phyloP scores from a whole-genome alignment of 2,329 filamentous ascomycete genomes.

The Metarhizium album region DNA sequence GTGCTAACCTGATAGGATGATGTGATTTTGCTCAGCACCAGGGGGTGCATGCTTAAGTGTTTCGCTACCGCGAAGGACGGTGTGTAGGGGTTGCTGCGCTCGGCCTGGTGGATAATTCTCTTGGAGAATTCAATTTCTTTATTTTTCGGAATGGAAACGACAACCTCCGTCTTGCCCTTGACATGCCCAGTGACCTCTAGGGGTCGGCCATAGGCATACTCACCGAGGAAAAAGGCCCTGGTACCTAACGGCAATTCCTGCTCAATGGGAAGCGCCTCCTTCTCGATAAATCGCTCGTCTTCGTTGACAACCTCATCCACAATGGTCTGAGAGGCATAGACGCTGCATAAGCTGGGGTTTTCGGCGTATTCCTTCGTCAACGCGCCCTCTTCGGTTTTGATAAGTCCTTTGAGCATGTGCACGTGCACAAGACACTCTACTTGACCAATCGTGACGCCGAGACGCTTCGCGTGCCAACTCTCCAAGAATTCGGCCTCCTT shows the following conservation, averaged over 20 bases:
- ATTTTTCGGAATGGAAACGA: conserved; percentile 60
- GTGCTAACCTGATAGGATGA: conserved; percentile 78
- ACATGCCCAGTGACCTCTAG: conserved; percentile 70
- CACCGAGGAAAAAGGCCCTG: conserved; percentile 85
- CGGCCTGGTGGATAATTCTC: conserved; percentile 59
- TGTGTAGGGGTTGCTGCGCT: conserved; percentile 62
- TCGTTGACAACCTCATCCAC: conserved; percentile 86
- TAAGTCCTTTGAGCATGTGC: conserved; percentile 83
- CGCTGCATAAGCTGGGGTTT: conserved; percentile 74
- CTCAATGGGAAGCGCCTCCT: conserved; percentile 73
- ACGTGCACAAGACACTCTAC: conserved; percentile 88
- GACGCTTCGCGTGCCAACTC: conserved; percentile 76
- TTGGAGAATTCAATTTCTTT: conserved; percentile 76
- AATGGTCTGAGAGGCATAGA: conserved; percentile 83
- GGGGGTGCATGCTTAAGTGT: conserved; percentile 67
- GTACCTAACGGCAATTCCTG: conserved; percentile 82
- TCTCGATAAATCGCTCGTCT: conserved; percentile 88
- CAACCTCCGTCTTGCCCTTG: conserved; percentile 65
- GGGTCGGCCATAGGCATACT: conserved; percentile 84
- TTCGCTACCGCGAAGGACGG: conserved; percentile 85
- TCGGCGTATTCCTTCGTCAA: conserved; percentile 87
- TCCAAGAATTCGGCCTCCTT: conserved; percentile 80
- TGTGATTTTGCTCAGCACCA: conserved; percentile 90
- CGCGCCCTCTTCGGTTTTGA: conserved; percentile 83
- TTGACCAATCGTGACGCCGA: conserved; percentile 76